Percentiles rank a stretch among this genome's conserved stretches.
These are phyloP conservation scores for Solanum clarkiae DNA, from an alignment of 257 asterid genomes.

Conservation along the genomic window DNA sequence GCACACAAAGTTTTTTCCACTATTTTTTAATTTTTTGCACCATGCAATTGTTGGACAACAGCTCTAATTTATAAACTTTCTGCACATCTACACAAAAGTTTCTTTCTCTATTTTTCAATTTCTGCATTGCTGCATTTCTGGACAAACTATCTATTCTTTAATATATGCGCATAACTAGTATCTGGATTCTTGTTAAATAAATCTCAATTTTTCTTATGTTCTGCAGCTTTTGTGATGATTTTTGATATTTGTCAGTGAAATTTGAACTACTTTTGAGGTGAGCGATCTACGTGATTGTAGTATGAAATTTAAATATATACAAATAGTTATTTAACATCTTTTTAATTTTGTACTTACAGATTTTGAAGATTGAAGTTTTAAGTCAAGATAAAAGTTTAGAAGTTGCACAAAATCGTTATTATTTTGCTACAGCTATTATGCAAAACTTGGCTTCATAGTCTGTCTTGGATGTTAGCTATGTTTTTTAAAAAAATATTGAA, in stretches of 20 bases:
- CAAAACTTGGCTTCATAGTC: not conserved
- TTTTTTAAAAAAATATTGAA: not conserved
- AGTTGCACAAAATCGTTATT: not conserved
- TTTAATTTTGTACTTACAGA: not conserved
- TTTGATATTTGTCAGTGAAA: not conserved
- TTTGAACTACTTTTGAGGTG: not conserved
- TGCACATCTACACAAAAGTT: not conserved
- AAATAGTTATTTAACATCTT: too few species aligned
- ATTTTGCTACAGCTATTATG: not conserved
- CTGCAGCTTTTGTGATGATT: not conserved
- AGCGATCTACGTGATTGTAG: not conserved
- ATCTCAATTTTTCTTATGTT: not conserved
- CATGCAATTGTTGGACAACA: too few species aligned
- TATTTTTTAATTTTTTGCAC: too few species aligned
- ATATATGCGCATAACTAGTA: too few species aligned
- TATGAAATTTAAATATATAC: too few species aligned
- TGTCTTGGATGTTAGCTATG: not conserved
- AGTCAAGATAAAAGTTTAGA: not conserved
- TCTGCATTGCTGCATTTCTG: too few species aligned
- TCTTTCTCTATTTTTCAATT: too few species aligned
- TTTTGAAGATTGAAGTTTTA: not conserved
- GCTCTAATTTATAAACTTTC: too few species aligned
- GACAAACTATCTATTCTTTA: too few species aligned
- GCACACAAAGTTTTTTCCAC: too few species aligned
- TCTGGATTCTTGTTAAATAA: too few species aligned